These are phyloP conservation scores for Scedosporium apiospermum DNA, from an alignment of 2,329 filamentous ascomycete species.

Conservation along the genomic window DNA sequence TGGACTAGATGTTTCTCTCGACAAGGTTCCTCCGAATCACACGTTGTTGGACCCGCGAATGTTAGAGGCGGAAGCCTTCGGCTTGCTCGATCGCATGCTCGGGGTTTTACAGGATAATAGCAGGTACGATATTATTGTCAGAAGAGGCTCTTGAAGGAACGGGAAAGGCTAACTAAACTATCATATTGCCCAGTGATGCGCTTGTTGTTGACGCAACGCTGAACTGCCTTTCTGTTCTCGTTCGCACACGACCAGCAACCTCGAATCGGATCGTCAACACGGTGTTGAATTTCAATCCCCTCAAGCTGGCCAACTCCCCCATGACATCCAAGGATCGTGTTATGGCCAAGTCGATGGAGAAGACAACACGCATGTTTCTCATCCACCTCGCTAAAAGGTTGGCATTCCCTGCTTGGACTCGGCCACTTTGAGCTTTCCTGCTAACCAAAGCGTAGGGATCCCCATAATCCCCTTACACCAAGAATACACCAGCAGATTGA, in stretches of 20 bases:
- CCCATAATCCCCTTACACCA: constrained; percentile 62
- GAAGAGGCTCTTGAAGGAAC: background rate
- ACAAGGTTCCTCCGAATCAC: constrained; percentile 77
- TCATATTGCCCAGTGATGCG: constrained; percentile 54
- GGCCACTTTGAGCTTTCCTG: background rate
- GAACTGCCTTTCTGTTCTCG: constrained; percentile 75
- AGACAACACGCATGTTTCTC: constrained; percentile 76
- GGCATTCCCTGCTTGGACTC: constrained; percentile 11
- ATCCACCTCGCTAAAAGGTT: constrained; percentile 75
- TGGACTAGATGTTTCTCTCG: constrained; percentile 67
- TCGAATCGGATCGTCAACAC: constrained; percentile 78
- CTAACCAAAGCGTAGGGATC: constrained; percentile 47
- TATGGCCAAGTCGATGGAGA: constrained; percentile 86
- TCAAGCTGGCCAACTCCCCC: constrained; percentile 67
- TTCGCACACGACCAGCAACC: constrained; percentile 71
- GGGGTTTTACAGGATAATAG: constrained; percentile 76
- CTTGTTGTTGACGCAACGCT: constrained; percentile 83
- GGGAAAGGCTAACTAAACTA: background rate
- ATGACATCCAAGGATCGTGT: constrained; percentile 74
- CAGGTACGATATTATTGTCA: constrained; percentile 48
- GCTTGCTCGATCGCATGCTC: constrained; percentile 81
- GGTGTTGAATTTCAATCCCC: constrained; percentile 83
- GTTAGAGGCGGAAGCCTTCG: constrained; percentile 87
- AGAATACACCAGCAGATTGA: constrained; percentile 86
- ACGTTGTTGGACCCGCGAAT: constrained; percentile 67